Evolutionary conservation across 2,329 filamentous ascomycete species (phyloP).

Genomic region (Plectosphaerella sp.): DNA sequence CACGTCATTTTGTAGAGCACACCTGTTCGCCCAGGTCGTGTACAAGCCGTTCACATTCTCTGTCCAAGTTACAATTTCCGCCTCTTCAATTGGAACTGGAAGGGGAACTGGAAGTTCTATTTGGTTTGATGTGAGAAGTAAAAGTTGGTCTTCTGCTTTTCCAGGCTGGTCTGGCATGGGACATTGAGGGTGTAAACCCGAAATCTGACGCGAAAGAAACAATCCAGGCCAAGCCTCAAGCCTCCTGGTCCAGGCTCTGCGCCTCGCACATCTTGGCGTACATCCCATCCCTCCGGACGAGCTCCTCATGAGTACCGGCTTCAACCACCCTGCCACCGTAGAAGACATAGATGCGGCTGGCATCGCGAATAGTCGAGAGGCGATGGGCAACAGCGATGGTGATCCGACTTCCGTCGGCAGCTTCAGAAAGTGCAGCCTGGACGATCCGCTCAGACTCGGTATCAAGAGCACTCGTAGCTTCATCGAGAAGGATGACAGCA

Average conservation of each 20-base stretch:
- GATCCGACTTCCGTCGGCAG: constrained; percentile 31
- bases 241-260: neutral
- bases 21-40: too few species aligned
- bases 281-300: constrained; percentile 40
- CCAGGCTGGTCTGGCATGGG: too few species aligned
- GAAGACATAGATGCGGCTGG: constrained; percentile 57
- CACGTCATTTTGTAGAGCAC: too few species aligned
- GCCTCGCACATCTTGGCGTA: constrained; percentile 25
- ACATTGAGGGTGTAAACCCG: too few species aligned
- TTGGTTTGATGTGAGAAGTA: too few species aligned
- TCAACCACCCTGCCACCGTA: constrained; percentile 52
- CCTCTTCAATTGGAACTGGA: too few species aligned
- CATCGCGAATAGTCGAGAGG: constrained; percentile 42
- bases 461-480: constrained; percentile 54
- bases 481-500: constrained; percentile 50
- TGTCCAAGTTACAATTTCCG: too few species aligned
- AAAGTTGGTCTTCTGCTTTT: too few species aligned
- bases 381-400: constrained; percentile 64
- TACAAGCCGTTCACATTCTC: too few species aligned
- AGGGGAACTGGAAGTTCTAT: too few species aligned
- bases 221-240: too few species aligned
- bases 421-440: constrained; percentile 45
- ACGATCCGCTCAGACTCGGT: constrained; percentile 20
- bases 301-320: constrained; percentile 52
- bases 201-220: too few species aligned